Percentiles rank a stretch among this genome's conserved stretches.
Conservation (phyloP, 148 eudicot genomes). For the Chenopodium suecicum region DNA sequence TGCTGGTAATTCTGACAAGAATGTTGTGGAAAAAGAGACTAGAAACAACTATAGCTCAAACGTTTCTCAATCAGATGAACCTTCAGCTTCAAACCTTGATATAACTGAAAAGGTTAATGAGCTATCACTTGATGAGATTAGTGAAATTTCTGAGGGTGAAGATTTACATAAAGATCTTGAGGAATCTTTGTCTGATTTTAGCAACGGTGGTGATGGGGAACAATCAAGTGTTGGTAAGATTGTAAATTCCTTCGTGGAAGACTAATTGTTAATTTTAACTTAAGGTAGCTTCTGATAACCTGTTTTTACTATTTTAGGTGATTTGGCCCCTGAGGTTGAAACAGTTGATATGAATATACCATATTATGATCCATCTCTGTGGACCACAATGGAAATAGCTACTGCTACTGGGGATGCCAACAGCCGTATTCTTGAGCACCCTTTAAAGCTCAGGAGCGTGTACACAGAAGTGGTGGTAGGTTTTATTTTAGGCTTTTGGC, state of each 20-base stretch:
- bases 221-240: constrained; percentile 33
- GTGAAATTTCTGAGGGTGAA: constrained; percentile 31
- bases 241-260: constrained; percentile 12
- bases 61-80: constrained; percentile 2
- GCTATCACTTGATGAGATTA: constrained; percentile 32
- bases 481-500: neutral
- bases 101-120: constrained; percentile 37
- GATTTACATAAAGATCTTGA: constrained; percentile 43
- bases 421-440: constrained; percentile 55
- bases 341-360: constrained; percentile 25
- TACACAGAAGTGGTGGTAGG: constrained; percentile 90
- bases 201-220: constrained; percentile 22
- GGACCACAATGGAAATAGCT: constrained; percentile 86
- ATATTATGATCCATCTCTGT: constrained; percentile 56
- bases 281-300: neutral
- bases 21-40: constrained; percentile 13
- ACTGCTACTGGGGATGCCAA: constrained; percentile 74
- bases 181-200: constrained; percentile 44
- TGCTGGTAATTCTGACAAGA: constrained; percentile 12
- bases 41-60: constrained; percentile 7
- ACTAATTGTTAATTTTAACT: neutral
- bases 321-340: constrained; percentile 36
- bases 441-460: constrained; percentile 69
- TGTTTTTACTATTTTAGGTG: constrained; percentile 23
- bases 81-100: constrained; percentile 14